A percentile compares a stretch with the other conserved stretches of the same genome.
phyloP scores from a whole-genome alignment of 2,329 filamentous ascomycete genomes.

The Keithomyces neogunnii region DNA sequence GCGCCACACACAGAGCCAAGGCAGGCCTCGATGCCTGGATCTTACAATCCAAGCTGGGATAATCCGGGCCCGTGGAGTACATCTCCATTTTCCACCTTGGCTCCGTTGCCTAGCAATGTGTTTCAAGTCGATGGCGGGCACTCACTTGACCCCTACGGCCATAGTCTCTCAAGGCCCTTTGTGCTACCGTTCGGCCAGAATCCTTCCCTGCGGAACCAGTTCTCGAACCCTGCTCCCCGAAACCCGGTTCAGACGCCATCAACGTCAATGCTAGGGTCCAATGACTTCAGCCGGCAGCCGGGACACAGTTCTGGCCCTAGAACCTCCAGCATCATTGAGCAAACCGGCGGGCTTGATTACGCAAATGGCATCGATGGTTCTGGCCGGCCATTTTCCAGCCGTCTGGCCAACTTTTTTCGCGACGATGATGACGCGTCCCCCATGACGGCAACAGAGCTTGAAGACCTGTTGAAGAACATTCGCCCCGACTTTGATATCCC shows the following conservation, averaged over 20 bases:
- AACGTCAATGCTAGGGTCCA: neutral
- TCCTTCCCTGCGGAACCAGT: neutral
- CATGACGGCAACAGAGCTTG: constrained; percentile 53
- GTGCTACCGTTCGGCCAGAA: neutral
- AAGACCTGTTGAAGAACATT: constrained; percentile 63
- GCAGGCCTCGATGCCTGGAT: constrained; percentile 9
- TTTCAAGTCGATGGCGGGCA: neutral
- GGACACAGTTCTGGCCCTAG: constrained; percentile 3
- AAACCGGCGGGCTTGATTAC: constrained; percentile 29
- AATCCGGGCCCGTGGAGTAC: neutral
- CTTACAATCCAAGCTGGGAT: constrained; percentile 11
- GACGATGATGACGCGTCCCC: constrained; percentile 28
- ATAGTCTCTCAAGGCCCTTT: neutral
- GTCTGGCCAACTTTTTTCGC: constrained; percentile 24
- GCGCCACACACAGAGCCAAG: neutral
- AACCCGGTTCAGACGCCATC: neutral
- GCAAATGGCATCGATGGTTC: constrained; percentile 22
- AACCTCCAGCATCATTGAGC: constrained; percentile 28
- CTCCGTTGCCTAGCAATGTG: neutral
- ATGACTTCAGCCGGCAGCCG: neutral
- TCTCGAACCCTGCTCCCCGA: neutral
- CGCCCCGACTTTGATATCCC: constrained; percentile 60
- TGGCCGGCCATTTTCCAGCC: constrained; percentile 27
- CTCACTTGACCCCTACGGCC: neutral
- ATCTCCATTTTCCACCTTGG: neutral